Base-by-base conservation (phyloP, 805 yeast genomes). In the Ogataea pilisensis region DNA sequence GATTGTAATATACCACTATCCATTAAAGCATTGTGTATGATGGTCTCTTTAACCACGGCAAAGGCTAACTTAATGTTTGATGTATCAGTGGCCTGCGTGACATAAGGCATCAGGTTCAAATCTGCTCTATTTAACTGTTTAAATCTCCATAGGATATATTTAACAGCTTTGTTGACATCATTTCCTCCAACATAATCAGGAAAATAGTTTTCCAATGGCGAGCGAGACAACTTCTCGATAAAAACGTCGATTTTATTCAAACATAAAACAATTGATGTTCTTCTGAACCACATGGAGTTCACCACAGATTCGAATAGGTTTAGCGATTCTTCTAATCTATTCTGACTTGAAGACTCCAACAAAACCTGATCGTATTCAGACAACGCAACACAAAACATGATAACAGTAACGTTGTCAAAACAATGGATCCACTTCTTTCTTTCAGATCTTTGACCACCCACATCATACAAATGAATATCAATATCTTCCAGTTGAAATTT, bases 361-460 rank as follows among this genome's bases (percentile, higher is more conserved):
- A 90, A 65, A 3, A 78, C 82, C 64, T 89, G 96, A 60, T 90
- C 96, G 58, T 90, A 90, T 59, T 90, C 97, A 2, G 91, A 81
- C 39, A 90, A 64, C 0, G 97, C 89, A 18, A 89, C 96, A 62
- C 96, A 89, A 59, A 89, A 90, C 44, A 90, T 86, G 37, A 90
- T 83, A 35, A 85, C 71, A 0, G 96, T 85, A 26, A 90, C 96
- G 53, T 89, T 88, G 61, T 89, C 96, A 55, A 93, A 93, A 58
- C 96, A 87, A 64, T 93, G 95, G 46, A 93, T 89, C 99, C 99
- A 93, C 63, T 93, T 91, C 57, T 85, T 86, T 39, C 99, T 80
- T 67, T 93, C 99, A 3, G 95, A 80, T 54, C 99, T 72, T 64
- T 93, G 99, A 2, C 97, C 97, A 48, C 97, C 97, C 35, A 90